A percentile compares a stretch with the other conserved stretches of the same genome.
These are phyloP conservation scores for Penicillium capsulatum DNA, from an alignment of 2,329 filamentous ascomycete species.

Conservation along the genomic window DNA sequence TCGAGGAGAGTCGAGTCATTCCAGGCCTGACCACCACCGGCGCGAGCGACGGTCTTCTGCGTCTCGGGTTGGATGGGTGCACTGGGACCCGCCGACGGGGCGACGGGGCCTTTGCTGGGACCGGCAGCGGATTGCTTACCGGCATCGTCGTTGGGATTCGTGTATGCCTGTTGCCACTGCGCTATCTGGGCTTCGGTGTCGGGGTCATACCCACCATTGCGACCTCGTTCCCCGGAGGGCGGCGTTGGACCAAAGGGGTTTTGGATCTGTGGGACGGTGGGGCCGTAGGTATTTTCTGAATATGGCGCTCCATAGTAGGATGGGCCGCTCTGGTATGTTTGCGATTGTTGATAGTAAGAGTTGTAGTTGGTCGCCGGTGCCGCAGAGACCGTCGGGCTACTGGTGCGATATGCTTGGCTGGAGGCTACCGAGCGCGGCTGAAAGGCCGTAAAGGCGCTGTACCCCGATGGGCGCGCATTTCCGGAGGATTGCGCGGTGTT, in stretches of 20 bases:
- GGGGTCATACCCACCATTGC: constrained; percentile 55
- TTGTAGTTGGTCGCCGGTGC: constrained; percentile 42
- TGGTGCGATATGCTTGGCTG: constrained; percentile 38
- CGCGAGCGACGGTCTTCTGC: constrained; percentile 80
- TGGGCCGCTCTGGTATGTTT: constrained; percentile 30
- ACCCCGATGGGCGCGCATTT: constrained; percentile 28
- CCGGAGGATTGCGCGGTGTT: constrained; percentile 36
- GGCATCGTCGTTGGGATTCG: constrained; percentile 38
- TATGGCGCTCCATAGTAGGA: constrained; percentile 49
- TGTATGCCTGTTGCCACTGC: constrained; percentile 90
- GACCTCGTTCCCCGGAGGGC: constrained; percentile 31
- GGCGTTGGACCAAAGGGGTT: constrained; percentile 68
- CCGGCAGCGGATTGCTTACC: constrained; percentile 36
- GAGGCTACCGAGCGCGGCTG: constrained; percentile 57
- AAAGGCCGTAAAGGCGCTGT: constrained; percentile 53
- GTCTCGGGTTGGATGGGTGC: constrained; percentile 45
- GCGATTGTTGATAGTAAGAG: constrained; percentile 41
- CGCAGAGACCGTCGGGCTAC: constrained; percentile 35
- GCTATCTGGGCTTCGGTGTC: constrained; percentile 89
- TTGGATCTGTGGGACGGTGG: constrained; percentile 63
- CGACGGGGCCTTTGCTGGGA: constrained; percentile 26
- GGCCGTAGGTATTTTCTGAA: constrained; percentile 46
- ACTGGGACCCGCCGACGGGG: constrained; percentile 28
- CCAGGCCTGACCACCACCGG: constrained; percentile 90
- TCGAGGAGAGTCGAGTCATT: constrained; percentile 82